Percentiles rank a stretch among this genome's conserved stretches.
phyloP scores from a whole-genome alignment of 805 yeast genomes.

The Teunomyces panamensis region DNA sequence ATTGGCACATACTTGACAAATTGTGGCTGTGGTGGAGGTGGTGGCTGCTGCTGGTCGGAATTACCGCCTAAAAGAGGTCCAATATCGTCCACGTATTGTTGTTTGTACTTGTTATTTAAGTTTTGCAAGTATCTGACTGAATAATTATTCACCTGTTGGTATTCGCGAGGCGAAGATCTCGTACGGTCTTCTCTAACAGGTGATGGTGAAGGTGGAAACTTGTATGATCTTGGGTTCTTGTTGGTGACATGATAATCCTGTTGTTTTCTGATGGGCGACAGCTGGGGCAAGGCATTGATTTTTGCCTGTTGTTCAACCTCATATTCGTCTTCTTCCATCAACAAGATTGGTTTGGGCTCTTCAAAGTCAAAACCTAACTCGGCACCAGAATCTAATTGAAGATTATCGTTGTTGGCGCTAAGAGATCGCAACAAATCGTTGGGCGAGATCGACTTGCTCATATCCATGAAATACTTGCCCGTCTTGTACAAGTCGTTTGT shows the following conservation, averaged over 20 bases:
- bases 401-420: not conserved
- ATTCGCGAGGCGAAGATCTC: slow-evolving; percentile 2
- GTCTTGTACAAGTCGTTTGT: slow-evolving; percentile 20
- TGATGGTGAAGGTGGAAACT: slow-evolving; percentile 50
- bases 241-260: slow-evolving; percentile 43
- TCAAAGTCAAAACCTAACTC: slow-evolving; percentile 16
- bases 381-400: slow-evolving; percentile 3
- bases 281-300: slow-evolving; percentile 4
- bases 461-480: slow-evolving; percentile 19
- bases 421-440: slow-evolving; percentile 27
- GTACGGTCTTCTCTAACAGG: not conserved
- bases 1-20: slow-evolving; percentile 35
- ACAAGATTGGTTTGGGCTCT: slow-evolving; percentile 20
- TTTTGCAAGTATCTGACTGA: slow-evolving; percentile 44
- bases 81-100: slow-evolving; percentile 34
- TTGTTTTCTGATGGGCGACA: slow-evolving; percentile 9
- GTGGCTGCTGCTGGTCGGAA: not conserved
- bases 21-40: not conserved
- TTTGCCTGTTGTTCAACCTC: slow-evolving; percentile 5
- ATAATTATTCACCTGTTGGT: slow-evolving; percentile 23
- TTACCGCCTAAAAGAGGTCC: slow-evolving; percentile 24
- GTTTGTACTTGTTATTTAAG: slow-evolving; percentile 12
- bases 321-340: slow-evolving; percentile 28
- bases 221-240: slow-evolving; percentile 47
- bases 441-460: slow-evolving; percentile 32